Evolutionary conservation across 305 asterid genomes (phyloP).

Genomic region (Petunia hybrid): DNA sequence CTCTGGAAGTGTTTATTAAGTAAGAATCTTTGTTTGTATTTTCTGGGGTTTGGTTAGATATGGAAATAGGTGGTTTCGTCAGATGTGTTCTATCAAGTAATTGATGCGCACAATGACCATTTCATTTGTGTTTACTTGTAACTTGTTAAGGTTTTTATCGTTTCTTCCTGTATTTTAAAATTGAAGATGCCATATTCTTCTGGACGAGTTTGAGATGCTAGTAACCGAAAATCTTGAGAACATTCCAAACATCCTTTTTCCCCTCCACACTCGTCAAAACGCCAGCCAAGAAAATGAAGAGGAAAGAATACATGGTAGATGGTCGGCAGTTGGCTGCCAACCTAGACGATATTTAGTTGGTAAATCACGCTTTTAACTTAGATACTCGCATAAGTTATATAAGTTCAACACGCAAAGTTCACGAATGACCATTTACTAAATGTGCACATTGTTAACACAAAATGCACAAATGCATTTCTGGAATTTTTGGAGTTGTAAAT

Average conservation of each 20-base stretch:
- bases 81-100: background rate
- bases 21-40: background rate
- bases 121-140: background rate
- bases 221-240: background rate
- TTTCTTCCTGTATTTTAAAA: background rate
- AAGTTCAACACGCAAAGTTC: background rate
- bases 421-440: background rate
- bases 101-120: background rate
- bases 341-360: too few species aligned
- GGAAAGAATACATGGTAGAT: too few species aligned
- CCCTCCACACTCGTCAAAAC: too few species aligned
- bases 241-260: too few species aligned
- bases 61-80: background rate
- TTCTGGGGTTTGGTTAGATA: background rate
- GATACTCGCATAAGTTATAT: too few species aligned
- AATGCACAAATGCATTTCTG: background rate
- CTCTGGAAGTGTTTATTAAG: background rate
- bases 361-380: too few species aligned
- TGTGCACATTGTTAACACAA: background rate
- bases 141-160: background rate
- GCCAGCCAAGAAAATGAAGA: too few species aligned
- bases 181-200: background rate
- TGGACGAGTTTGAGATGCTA: background rate
- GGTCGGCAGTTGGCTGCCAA: too few species aligned
- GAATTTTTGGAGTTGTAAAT: background rate